These are phyloP conservation scores for Chytridium lagenaria DNA, from an alignment of 371 early-diverging fungal genomes.

Conservation along the genomic window DNA sequence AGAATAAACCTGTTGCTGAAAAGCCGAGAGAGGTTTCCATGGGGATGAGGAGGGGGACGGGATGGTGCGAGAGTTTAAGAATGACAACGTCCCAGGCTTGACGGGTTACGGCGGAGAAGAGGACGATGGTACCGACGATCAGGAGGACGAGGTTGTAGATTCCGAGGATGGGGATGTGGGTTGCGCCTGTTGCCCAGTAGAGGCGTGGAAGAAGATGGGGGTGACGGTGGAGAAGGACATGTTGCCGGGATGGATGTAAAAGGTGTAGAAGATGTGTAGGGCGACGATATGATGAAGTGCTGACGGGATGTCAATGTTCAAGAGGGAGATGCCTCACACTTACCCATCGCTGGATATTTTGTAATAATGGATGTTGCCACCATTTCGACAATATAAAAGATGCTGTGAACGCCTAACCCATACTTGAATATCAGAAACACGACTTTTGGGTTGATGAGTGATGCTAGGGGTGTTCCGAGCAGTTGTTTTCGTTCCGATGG, in stretches of 20 bases:
- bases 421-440: neutral
- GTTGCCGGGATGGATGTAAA: constrained; percentile 18
- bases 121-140: constrained; percentile 16
- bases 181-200: constrained; percentile 30
- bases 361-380: constrained; percentile 27
- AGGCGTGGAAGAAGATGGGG: constrained; percentile 32
- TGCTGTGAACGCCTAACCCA: constrained; percentile 24
- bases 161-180: constrained; percentile 24
- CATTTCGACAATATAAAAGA: constrained; percentile 36
- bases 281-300: constrained; percentile 36
- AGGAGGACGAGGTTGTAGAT: constrained; percentile 30
- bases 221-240: constrained; percentile 25
- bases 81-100: constrained; percentile 3
- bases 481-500: neutral
- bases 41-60: neutral
- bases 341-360: constrained; percentile 34
- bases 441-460: neutral
- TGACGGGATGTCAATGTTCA: neutral
- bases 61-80: neutral
- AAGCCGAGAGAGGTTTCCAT: neutral
- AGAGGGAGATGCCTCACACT: neutral
- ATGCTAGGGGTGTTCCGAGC: neutral
- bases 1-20: neutral
- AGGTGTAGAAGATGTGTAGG: constrained; percentile 19
- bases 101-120: constrained; percentile 6